Evolutionary conservation across 2,329 filamentous ascomycete genomes (phyloP).

Genomic region (Pseudogymnoascus sp.): DNA sequence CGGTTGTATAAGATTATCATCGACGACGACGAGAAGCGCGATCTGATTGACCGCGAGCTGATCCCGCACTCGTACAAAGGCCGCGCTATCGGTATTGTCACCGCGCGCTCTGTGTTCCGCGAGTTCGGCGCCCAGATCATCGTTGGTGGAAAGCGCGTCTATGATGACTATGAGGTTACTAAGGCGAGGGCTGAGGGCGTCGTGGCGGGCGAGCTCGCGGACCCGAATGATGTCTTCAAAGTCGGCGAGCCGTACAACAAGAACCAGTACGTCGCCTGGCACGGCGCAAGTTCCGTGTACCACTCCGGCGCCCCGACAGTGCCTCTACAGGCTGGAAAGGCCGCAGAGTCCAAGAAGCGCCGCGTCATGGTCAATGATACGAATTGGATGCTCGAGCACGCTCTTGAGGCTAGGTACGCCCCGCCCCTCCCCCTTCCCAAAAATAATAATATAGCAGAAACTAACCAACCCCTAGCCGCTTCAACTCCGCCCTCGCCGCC

Average conservation of each 20-base stretch:
- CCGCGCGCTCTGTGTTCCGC: constrained; percentile 89
- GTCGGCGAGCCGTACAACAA: constrained; percentile 90
- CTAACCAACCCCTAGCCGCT: constrained; percentile 50
- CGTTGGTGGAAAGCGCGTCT: constrained; percentile 77
- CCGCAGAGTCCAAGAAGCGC: constrained; percentile 68
- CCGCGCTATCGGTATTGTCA: constrained; percentile 92
- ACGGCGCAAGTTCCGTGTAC: constrained; percentile 92
- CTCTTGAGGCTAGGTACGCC: constrained; percentile 75
- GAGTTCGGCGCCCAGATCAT: constrained; percentile 94
- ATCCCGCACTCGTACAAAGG: constrained; percentile 99
- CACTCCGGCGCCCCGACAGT: constrained; percentile 72
- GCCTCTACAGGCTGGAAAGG: constrained; percentile 68
- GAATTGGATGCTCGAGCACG: constrained; percentile 97
- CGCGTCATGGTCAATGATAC: constrained; percentile 82
- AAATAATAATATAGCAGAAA: not conserved
- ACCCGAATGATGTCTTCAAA: constrained; percentile 75
- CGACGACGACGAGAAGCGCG: constrained; percentile 91
- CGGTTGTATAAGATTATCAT: constrained; percentile 97
- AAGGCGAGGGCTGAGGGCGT: constrained; percentile 68
- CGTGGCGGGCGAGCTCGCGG: constrained; percentile 81
- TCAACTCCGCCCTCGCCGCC: constrained; percentile 67
- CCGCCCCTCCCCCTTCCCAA: not conserved
- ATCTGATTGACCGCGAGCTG: constrained; percentile 89
- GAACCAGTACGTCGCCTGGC: constrained; percentile 98
- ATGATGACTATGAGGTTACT: constrained; percentile 82